Evolutionary conservation across 306 rosid genomes (phyloP).

Genomic region (Potentilla sterilis): DNA sequence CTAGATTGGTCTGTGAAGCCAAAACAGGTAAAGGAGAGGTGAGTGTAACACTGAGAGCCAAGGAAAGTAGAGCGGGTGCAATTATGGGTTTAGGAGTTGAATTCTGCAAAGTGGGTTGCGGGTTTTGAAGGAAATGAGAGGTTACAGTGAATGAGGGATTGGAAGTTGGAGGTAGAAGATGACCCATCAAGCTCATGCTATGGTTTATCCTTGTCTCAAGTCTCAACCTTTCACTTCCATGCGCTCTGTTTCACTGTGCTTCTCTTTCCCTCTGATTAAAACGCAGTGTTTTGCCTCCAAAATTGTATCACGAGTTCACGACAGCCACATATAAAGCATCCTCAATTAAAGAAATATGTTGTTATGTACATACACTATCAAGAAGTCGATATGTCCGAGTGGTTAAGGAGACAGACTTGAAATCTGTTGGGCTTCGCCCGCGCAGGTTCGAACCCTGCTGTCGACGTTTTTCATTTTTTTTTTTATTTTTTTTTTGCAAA

Average conservation of each 20-base stretch:
- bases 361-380: fast-evolving
- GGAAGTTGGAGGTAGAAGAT: conserved; percentile 39
- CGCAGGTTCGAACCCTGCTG: conserved; percentile 68
- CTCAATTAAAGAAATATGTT: too few relatives aligned
- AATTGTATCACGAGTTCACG: too few relatives aligned
- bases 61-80: conserved; percentile 58
- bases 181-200: conserved; percentile 47
- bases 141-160: conserved; percentile 20
- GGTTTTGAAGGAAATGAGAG: conserved; percentile 22
- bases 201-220: background rate
- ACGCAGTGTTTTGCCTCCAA: conserved; percentile 16
- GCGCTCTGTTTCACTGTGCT: background rate
- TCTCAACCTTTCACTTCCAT: background rate
- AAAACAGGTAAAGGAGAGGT: conserved; percentile 57
- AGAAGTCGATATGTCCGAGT: conserved; percentile 47
- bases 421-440: conserved; percentile 62
- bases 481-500: too few relatives aligned
- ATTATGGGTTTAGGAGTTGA: conserved; percentile 28
- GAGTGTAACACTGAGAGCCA: conserved; percentile 58
- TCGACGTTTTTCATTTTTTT: conserved; percentile 16
- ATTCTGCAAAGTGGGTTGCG: conserved; percentile 30
- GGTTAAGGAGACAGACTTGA: conserved; percentile 70
- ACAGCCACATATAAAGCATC: too few relatives aligned
- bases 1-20: conserved; percentile 57
- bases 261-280: background rate